phyloP scores from a whole-genome alignment of 1,139 yeast genomes.

The Pichia kudriavzevii region DNA sequence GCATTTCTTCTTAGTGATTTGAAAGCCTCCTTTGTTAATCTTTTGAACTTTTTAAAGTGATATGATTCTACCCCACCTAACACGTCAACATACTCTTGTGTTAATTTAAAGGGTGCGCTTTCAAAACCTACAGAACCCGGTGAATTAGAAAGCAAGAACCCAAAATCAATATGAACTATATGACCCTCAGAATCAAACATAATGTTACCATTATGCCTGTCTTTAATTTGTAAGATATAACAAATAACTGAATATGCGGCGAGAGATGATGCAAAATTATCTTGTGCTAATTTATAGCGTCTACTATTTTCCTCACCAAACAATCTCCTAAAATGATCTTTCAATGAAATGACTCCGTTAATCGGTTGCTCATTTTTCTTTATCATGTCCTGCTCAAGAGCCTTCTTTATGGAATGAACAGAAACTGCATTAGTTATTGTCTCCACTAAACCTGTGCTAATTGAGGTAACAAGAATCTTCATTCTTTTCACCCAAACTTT shows the following conservation, averaged over 20 bases:
- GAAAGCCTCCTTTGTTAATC: conserved; percentile 64
- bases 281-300: conserved; percentile 64
- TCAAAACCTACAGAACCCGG: conserved; percentile 97
- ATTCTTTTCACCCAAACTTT: conserved; percentile 87
- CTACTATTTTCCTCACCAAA: conserved; percentile 55
- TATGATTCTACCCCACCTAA: conserved; percentile 70
- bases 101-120: conserved; percentile 91
- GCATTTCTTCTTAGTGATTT: conserved; percentile 61
- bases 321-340: conserved; percentile 67
- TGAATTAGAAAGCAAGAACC: conserved; percentile 82
- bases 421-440: conserved; percentile 92
- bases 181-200: conserved; percentile 93
- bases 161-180: conserved; percentile 92
- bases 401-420: conserved; percentile 87
- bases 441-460: conserved; percentile 86
- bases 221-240: conserved; percentile 84
- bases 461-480: conserved; percentile 87
- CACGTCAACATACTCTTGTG: conserved; percentile 79
- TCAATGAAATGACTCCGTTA: conserved; percentile 62
- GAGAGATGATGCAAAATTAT: conserved; percentile 72
- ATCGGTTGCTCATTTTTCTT: conserved; percentile 57
- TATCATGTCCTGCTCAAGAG: conserved; percentile 69
- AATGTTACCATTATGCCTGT: conserved; percentile 93
- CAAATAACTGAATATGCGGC: conserved; percentile 88
- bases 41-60: conserved; percentile 50